Evolutionary conservation across 2,329 filamentous ascomycete species (phyloP), one percentile per base, ranked within the genome.

Genomic region (Fusarium dimerum): DNA sequence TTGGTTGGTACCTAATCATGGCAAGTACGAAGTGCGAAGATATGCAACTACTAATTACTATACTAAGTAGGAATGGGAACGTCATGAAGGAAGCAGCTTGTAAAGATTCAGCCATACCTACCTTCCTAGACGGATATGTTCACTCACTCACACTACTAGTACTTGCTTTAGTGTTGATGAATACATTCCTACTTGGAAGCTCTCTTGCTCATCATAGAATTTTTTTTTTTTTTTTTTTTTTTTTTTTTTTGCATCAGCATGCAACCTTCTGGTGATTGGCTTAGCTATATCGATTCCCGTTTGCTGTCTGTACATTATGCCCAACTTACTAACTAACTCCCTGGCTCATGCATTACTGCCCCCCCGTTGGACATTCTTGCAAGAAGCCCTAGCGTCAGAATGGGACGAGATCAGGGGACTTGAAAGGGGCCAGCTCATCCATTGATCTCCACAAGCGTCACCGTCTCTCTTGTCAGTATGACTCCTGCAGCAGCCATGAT

Each of bases 271-370:
- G 20, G 20, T 26, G 20, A 26, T 26, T 26, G 20, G 20, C 20
- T 48, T 48, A 36, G 5, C 11, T 36, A 36, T 36, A 5, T 36
- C 32, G 32, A 36, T 49, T 49, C 15, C 45, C 45, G 49, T 40
- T 40, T 43, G 47, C 47, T 42, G 36, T 34, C 10, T 36, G 49
- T 45, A 47, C 51, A 64, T 62, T 56, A 54, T 63, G 62, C 62
- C 62, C 61, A 60, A 64, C 58, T 7, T 26, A 26, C 32, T 5
- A 36, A 36, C 51, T 54, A 52, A 34, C 43, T 58, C 54, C 48
- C 62, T 63, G 63, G 61, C 63, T 62, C 63, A 65, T 62, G 62
- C 62, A 65, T 65, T 62, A 58, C 59, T 57, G 60, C 61, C 56
- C 60, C 62, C 59, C 52, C 60, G 47, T 59, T 52, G 49, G 54